Percentiles rank a stretch among this genome's conserved stretches.
Evolutionary conservation across 2,329 filamentous ascomycete species (phyloP).

Genomic region (Sodiomyces alkalinus): DNA sequence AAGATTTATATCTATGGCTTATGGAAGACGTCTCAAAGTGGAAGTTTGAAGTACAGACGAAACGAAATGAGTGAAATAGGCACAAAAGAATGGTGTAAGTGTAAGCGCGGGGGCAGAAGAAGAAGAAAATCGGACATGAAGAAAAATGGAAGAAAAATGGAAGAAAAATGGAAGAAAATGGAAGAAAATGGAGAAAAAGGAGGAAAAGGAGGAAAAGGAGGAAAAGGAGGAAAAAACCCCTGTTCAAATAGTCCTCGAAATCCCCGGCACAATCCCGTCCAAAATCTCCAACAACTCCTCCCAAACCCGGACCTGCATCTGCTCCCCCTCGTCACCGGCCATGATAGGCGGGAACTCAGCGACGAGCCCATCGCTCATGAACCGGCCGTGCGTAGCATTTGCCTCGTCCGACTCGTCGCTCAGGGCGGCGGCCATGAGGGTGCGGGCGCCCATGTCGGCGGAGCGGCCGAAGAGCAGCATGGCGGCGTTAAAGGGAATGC

Average conservation of each 20-base stretch:
- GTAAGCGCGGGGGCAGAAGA: too few relatives aligned
- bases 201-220: too few relatives aligned
- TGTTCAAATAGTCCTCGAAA: conserved; percentile 17
- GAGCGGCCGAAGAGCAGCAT: conserved; percentile 17
- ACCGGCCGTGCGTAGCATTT: conserved; percentile 19
- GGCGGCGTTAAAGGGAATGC: conserved; percentile 7
- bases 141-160: too few relatives aligned
- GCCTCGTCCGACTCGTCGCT: conserved; percentile 14
- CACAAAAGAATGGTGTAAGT: too few relatives aligned
- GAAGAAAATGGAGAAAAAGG: too few relatives aligned
- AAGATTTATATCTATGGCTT: too few relatives aligned
- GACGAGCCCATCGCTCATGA: conserved; percentile 19
- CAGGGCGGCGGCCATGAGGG: conserved; percentile 20
- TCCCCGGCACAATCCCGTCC: conserved; percentile 24
- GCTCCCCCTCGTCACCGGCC: conserved; percentile 19
- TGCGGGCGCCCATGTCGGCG: conserved; percentile 23
- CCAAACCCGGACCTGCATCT: conserved; percentile 21
- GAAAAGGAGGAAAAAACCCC: too few relatives aligned
- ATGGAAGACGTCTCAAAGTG: too few relatives aligned
- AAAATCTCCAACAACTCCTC: conserved; percentile 25
- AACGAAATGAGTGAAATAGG: too few relatives aligned
- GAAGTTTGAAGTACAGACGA: too few relatives aligned
- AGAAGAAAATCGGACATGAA: too few relatives aligned
- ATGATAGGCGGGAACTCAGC: conserved; percentile 11
- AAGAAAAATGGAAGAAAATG: too few relatives aligned